phyloP scores from a whole-genome alignment of 306 rosid genomes.

The Dicorynia guianensis region DNA sequence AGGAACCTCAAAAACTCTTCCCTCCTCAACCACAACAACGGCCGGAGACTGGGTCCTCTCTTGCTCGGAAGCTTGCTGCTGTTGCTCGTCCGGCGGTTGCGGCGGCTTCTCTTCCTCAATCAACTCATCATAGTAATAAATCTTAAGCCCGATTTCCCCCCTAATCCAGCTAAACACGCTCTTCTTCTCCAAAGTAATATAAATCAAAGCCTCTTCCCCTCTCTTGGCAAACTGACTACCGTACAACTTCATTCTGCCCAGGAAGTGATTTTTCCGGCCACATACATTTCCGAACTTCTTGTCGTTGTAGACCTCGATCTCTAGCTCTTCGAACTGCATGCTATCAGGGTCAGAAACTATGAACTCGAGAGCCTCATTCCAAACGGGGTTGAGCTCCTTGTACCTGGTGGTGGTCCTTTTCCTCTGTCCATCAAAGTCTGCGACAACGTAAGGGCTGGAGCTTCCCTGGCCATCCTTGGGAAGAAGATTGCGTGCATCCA shows the following conservation, averaged over 20 bases:
- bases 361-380: conserved; percentile 88
- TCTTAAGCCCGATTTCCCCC: conserved; percentile 84
- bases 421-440: conserved; percentile 85
- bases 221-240: conserved; percentile 73
- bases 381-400: conserved; percentile 77
- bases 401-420: conserved; percentile 72
- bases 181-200: conserved; percentile 77
- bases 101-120: conserved; percentile 49
- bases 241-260: conserved; percentile 82
- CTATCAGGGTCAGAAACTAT: conserved; percentile 76
- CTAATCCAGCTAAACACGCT: conserved; percentile 88
- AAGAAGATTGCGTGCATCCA: conserved; percentile 86
- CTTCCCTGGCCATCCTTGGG: conserved; percentile 98
- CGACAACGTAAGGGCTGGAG: conserved; percentile 91
- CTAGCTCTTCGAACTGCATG: conserved; percentile 90
- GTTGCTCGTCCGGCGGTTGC: conserved; percentile 18
- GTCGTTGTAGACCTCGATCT: conserved; percentile 88
- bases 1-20: conserved; percentile 54
- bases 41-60: conserved; percentile 53
- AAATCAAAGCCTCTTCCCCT: conserved; percentile 79
- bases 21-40: conserved; percentile 52
- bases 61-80: conserved; percentile 39
- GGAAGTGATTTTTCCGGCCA: conserved; percentile 82
- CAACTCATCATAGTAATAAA: conserved; percentile 72
- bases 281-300: conserved; percentile 74